Evolutionary conservation across 2,329 filamentous ascomycete genomes (phyloP).

Genomic region (Ceratocystiopsis minuta): DNA sequence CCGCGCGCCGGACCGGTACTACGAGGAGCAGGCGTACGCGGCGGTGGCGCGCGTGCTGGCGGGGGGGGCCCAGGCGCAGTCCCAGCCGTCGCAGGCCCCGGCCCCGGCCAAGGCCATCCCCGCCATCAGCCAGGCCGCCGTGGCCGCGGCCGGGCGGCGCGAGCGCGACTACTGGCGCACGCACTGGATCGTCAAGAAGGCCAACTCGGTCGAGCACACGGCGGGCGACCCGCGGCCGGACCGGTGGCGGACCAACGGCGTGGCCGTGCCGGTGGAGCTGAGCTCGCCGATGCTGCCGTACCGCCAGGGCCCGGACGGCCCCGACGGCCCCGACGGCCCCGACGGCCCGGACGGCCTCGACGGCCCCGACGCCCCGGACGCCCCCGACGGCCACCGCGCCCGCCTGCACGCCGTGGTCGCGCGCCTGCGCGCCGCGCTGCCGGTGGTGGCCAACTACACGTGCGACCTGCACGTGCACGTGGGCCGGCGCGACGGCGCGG

Average conservation of each 20-base stretch:
- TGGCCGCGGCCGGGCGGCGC: constrained; percentile 8
- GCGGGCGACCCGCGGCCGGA: constrained; percentile 10
- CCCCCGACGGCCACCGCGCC: no score
- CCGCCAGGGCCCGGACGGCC: no score
- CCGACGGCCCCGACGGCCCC: no score
- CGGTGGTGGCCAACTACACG: constrained; percentile 16
- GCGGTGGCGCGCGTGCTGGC: constrained; percentile 11
- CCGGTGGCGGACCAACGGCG: constrained; percentile 9
- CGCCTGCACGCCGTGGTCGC: constrained; percentile 9
- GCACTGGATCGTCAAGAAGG: constrained; percentile 23
- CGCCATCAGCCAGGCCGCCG: constrained; percentile 15
- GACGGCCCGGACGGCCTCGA: no score
- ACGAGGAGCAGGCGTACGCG: constrained; percentile 9
- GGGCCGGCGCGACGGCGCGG: constrained; percentile 16
- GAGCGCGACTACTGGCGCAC: constrained; percentile 19
- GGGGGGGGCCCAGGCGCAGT: constrained; percentile 6
- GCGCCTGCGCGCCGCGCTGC: constrained; percentile 12
- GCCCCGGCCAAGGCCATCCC: neutral
- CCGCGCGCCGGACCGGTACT: no score
- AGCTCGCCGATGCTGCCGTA: constrained; percentile 19
- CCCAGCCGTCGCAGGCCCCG: neutral
- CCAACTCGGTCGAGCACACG: constrained; percentile 20
- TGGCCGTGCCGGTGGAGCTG: constrained; percentile 20
- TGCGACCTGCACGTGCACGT: constrained; percentile 23
- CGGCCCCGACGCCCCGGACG: no score